Base-by-base conservation (phyloP, 306 rosid species). In the Argentina anserina region DNA sequence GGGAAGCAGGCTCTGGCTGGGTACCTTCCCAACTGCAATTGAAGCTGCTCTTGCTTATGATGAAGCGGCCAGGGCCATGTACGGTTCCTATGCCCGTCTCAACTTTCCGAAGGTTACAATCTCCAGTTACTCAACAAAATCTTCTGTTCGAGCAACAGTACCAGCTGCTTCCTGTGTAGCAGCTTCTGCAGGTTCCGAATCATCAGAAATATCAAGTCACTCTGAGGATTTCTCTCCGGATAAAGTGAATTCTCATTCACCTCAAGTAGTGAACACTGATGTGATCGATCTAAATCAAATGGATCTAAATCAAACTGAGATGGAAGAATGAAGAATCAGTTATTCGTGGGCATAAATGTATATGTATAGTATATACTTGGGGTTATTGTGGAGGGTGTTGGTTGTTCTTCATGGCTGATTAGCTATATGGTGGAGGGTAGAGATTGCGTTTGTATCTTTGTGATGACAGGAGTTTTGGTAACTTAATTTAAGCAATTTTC, bases 41-140 rank as follows among this genome's bases (percentile, higher is more conserved):
- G 87, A 74, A 68, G 96, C 98, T 56, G 98, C 98, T 39, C 82
- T 92, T 77, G 89, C 95, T 2, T 92, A 92, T 56, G 98, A 92
- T 69, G 90, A 92, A 75, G 96, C 95, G 3, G 96, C 96, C 8
- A 87, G 96, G 78, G 90, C 92, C 65, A 79, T 92, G 90, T 92
- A 92, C 49, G 90, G 92, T 23, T 63, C 92, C 6, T 39, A 68
- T 23, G 96, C 96, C 62, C 92, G 96, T 69, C 90, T 92, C 23
- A 92, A 92, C 84, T 90, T 92, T 71, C 94, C 94, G 26, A 88
- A 90, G 28, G 60, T 90, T 74, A 74, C 89, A 0, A 81, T 82
- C 42, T 75, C 90, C 37, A 84, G 65, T 73, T 79, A n/a, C n/a
- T n/a, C n/a, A n/a, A n/a, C n/a, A n/a, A n/a, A n/a, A n/a, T n/a